These are phyloP conservation scores for Fusarium anthophilum DNA, from an alignment of 2,329 filamentous ascomycete species.

Conservation along the genomic window DNA sequence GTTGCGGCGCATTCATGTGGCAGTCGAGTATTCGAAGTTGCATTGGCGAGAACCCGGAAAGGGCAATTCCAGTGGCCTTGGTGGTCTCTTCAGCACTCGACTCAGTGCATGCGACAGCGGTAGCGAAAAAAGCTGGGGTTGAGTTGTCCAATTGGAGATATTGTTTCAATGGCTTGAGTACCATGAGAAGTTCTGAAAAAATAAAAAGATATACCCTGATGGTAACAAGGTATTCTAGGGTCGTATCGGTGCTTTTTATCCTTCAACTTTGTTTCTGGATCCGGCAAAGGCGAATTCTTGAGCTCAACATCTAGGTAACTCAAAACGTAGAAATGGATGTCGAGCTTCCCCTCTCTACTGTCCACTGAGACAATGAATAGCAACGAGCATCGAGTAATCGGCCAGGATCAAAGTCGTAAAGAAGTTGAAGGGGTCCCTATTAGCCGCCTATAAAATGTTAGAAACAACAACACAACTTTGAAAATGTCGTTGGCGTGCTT, in stretches of 20 bases:
- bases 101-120: slow-evolving; percentile 14
- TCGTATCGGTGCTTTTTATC: slow-evolving; percentile 2
- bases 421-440: background rate
- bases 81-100: slow-evolving; percentile 2
- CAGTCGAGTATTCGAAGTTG: slow-evolving; percentile 37
- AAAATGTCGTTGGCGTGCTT: background rate
- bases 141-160: slow-evolving; percentile 2
- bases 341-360: background rate
- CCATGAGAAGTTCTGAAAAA: slow-evolving; percentile 3
- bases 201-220: background rate
- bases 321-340: background rate
- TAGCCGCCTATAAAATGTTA: background rate
- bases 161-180: slow-evolving; percentile 2
- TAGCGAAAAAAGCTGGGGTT: background rate
- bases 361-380: background rate
- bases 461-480: background rate
- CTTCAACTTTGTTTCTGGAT: background rate
- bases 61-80: slow-evolving; percentile 13
- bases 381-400: background rate
- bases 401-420: background rate
- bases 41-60: slow-evolving; percentile 39
- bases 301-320: background rate
- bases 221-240: background rate
- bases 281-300: background rate
- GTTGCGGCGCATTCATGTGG: slow-evolving; percentile 39